Evolutionary conservation across 148 eudicot genomes (phyloP), one percentile per base, ranked within the genome.

Genomic region (Cornus controversa): DNA sequence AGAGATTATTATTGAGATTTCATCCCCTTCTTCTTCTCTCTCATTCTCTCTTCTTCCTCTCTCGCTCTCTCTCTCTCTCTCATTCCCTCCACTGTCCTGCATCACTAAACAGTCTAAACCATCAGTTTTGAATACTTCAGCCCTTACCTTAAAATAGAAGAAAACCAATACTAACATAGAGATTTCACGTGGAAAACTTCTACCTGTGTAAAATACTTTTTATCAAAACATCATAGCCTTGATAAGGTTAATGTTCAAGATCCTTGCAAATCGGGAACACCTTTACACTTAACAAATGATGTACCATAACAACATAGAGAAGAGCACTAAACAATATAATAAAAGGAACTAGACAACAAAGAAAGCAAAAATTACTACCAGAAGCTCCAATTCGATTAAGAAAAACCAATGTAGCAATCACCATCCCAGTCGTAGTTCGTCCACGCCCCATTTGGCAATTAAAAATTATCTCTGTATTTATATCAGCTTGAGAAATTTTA

Each of bases 361-460:
- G 57, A 75, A 47, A 27, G 40, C 60, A 26, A 66, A 71, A 37
- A 66, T 23, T 15, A 75, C 78, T 93, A 94, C 98, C 98, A 75
- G 92, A 94, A 76, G 92, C 92, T 74, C 97, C 98, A 74, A 92
- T 91, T 79, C 97, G 91, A 71, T 88, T 89, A 31, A 87, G 79
- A 86, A 89, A 92, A 66, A 94, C 87, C 89, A 94, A 87, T 68
- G 97, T 94, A 76, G 98, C 98, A 81, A 94, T 91, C 91, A 94
- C 98, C 98, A 94, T 94, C 80, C 98, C 98, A 20, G 98, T 94
- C 36, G 98, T 94, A 60, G 98, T 94, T 70, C 98, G 86, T 77
- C 98, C 98, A 75, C 98, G 97, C 54, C 98, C 98, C 98, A 94
- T 94, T 92, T 94, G 98, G 81, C 98, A 94, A 83, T 94, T 94